Conservation (phyloP, 208 protist species). For the Chromosphaera perkinsii region DNA sequence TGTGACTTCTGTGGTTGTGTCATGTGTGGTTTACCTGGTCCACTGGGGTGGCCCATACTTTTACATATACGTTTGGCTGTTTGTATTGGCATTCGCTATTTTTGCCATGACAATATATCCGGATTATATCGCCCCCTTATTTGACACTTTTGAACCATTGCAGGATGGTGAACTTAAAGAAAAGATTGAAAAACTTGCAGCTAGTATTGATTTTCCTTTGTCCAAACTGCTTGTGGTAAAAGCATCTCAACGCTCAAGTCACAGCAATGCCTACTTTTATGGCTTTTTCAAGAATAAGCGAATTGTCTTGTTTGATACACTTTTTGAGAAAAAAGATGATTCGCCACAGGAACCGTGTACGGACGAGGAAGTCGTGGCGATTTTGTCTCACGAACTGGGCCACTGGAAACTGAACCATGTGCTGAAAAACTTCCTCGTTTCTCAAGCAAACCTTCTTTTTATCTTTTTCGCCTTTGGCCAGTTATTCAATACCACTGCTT, state of each 20-base stretch:
- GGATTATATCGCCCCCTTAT: constrained; percentile 72
- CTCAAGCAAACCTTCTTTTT: constrained; percentile 1
- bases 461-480: constrained; percentile 15
- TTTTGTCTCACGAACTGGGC: constrained; percentile 76
- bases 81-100: constrained; percentile 40
- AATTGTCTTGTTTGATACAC: constrained; percentile 79
- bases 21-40: constrained; percentile 51
- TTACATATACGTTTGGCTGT: constrained; percentile 65
- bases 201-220: constrained; percentile 62
- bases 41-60: constrained; percentile 66
- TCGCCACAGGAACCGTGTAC: constrained; percentile 13
- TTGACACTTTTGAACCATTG: constrained; percentile 70
- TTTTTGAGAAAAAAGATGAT: constrained; percentile 62
- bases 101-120: constrained; percentile 61
- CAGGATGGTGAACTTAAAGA: constrained; percentile 45
- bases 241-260: constrained; percentile 62
- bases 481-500: constrained; percentile 6
- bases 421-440: constrained; percentile 27
- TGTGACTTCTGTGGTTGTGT: neutral
- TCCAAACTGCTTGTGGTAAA: constrained; percentile 66
- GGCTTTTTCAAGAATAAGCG: constrained; percentile 72
- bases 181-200: constrained; percentile 56
- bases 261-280: constrained; percentile 76
- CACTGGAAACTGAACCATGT: constrained; percentile 72
- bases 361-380: constrained; percentile 50